These are phyloP conservation scores for Rhynchospora pubera DNA, from an alignment of 176 grass and related monocot species.

Conservation along the genomic window DNA sequence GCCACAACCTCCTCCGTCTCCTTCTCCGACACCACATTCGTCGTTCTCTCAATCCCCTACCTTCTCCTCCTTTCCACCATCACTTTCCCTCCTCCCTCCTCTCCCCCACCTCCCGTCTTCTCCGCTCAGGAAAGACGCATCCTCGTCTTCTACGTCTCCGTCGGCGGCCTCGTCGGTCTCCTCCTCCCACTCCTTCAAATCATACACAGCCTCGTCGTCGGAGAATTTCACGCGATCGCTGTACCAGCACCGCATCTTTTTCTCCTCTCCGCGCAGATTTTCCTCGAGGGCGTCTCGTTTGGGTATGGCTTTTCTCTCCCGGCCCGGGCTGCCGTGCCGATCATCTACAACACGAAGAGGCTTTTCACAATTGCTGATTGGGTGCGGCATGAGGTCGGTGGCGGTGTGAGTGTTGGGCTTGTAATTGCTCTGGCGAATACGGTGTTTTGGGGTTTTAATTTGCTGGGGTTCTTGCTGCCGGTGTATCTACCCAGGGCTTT, in stretches of 20 bases:
- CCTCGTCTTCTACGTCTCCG: constrained; percentile 34
- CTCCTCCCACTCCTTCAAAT: constrained; percentile 64
- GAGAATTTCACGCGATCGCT: constrained; percentile 31
- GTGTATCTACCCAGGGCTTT: constrained; percentile 66
- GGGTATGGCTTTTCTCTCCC: constrained; percentile 58
- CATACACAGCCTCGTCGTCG: constrained; percentile 47
- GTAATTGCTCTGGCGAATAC: constrained; percentile 51
- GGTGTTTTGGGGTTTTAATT: constrained; percentile 51
- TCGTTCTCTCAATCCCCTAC: constrained; percentile 37
- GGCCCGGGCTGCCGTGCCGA: constrained; percentile 42
- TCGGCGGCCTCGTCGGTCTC: constrained; percentile 43
- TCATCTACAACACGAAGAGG: constrained; percentile 61
- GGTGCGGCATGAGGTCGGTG: constrained; percentile 36
- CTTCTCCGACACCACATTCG: constrained; percentile 35
- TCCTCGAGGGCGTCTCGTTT: constrained; percentile 69
- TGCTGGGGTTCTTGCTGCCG: constrained; percentile 67
- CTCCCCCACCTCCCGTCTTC: constrained; percentile 29
- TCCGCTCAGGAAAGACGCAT: constrained; percentile 12
- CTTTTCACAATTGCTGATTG: constrained; percentile 67
- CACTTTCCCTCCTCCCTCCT: constrained; percentile 39
- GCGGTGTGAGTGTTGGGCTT: constrained; percentile 29
- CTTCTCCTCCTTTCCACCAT: constrained; percentile 28
- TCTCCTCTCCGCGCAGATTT: constrained; percentile 68
- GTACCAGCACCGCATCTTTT: constrained; percentile 63
- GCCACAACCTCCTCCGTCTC: constrained; percentile 43